Evolutionary conservation across 495 filamentous ascomycete species (phyloP).

Genomic region (Annulohypoxylon moriforme): DNA sequence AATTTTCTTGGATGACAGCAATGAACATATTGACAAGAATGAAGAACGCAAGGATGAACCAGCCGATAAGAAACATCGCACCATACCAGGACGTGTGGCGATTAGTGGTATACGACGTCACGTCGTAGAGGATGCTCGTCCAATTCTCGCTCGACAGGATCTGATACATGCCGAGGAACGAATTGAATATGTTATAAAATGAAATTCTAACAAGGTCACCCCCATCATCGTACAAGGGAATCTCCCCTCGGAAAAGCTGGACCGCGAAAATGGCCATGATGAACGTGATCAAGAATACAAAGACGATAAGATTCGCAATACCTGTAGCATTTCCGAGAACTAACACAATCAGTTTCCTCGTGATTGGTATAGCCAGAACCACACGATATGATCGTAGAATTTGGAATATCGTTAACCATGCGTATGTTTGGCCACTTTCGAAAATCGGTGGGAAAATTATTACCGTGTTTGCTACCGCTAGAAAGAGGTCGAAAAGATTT

Average conservation of each 20-base stretch:
- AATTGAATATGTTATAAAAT: constrained; percentile 92
- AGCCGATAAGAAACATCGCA: constrained; percentile 89
- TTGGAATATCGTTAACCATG: constrained; percentile 93
- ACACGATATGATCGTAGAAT: constrained; percentile 92
- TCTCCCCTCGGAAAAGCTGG: constrained; percentile 90
- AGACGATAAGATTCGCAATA: constrained; percentile 93
- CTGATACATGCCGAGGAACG: constrained; percentile 98
- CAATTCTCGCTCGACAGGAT: constrained; percentile 98
- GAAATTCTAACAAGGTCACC: constrained; percentile 72
- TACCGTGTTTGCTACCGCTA: constrained; percentile 82
- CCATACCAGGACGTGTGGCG: constrained; percentile 90
- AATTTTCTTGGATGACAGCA: constrained; percentile 99
- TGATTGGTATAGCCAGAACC: constrained; percentile 88
- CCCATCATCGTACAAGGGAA: constrained; percentile 68
- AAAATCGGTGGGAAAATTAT: constrained; percentile 89
- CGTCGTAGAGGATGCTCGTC: constrained; percentile 87
- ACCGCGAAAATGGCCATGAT: constrained; percentile 92
- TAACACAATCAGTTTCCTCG: constrained; percentile 82
- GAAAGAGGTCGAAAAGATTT: constrained; percentile 82
- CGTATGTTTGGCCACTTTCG: constrained; percentile 79
- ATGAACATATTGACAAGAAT: constrained; percentile 99
- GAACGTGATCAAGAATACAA: constrained; percentile 95
- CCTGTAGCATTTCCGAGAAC: constrained; percentile 93
- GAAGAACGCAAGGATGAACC: constrained; percentile 96
- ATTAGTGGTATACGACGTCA: constrained; percentile 71